Conservation (phyloP, 176 grass and related monocot genomes). For the Zea mays region DNA sequence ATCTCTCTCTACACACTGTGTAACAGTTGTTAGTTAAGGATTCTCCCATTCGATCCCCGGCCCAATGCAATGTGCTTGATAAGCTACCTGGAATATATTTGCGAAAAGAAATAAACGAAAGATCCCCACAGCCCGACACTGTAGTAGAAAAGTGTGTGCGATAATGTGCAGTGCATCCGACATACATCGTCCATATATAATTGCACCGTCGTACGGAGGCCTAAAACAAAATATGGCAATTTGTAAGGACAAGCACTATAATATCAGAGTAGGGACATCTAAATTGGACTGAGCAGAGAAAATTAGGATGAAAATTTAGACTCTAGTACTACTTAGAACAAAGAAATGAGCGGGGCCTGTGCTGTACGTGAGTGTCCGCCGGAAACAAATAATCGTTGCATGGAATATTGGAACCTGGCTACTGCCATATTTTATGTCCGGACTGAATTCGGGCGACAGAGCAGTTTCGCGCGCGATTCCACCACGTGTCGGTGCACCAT, state of each 20-base stretch:
- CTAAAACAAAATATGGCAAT: no score
- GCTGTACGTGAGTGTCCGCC: no score
- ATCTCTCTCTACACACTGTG: background rate
- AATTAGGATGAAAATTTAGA: no score
- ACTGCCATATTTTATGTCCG: background rate
- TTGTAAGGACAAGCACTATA: background rate
- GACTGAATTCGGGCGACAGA: background rate
- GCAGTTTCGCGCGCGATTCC: background rate
- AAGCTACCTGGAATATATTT: slow-evolving; percentile 59
- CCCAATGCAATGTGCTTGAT: slow-evolving; percentile 36
- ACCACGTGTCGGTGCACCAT: background rate
- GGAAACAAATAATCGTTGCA: background rate
- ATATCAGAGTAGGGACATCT: background rate
- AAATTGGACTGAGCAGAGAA: no score
- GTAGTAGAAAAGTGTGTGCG: background rate
- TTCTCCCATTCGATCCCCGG: background rate
- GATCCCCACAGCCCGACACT: background rate
- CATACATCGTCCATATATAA: background rate
- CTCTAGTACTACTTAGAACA: no score
- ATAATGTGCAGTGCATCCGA: background rate
- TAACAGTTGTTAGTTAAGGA: slow-evolving; percentile 32
- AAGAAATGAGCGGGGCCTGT: no score
- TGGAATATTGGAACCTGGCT: background rate
- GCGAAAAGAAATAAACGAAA: slow-evolving; percentile 1
- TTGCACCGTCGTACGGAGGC: background rate